These are phyloP conservation scores for Massarina eburnea DNA, from an alignment of 2,329 filamentous ascomycete species.

Conservation along the genomic window DNA sequence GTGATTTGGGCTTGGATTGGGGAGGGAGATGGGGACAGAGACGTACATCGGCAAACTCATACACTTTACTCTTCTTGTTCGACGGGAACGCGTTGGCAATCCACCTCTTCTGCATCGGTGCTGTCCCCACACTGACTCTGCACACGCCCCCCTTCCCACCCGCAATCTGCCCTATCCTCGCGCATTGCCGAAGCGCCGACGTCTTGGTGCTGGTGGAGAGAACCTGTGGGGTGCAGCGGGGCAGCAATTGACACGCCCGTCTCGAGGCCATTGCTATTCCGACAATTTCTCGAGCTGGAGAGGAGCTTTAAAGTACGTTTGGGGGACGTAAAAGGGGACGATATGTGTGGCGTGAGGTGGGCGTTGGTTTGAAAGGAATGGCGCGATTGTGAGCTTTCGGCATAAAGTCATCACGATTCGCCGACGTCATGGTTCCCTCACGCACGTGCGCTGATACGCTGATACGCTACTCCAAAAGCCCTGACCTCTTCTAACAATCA, in stretches of 20 bases:
- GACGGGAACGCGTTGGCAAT: slow-evolving; percentile 37
- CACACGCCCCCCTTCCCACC: neutral
- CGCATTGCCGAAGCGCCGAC: slow-evolving; percentile 5
- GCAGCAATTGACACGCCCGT: slow-evolving; percentile 15
- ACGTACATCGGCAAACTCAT: slow-evolving; percentile 44
- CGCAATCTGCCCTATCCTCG: neutral
- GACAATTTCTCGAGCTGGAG: neutral
- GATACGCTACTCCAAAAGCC: neutral
- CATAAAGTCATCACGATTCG: neutral
- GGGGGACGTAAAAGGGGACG: neutral
- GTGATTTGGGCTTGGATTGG: neutral
- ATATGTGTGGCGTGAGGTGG: neutral
- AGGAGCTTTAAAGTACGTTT: neutral
- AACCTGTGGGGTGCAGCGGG: slow-evolving; percentile 7
- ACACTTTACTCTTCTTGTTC: slow-evolving; percentile 35
- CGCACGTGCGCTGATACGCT: slow-evolving; percentile 6
- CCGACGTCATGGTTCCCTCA: slow-evolving; percentile 13
- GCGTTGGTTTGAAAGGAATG: neutral
- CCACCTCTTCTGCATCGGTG: slow-evolving; percentile 31
- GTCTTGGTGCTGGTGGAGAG: slow-evolving; percentile 7
- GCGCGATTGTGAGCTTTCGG: slow-evolving; percentile 3
- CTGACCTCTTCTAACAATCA: neutral
- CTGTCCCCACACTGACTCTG: slow-evolving; percentile 1
- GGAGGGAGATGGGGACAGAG: neutral
- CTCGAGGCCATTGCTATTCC: slow-evolving; percentile 21